These are phyloP conservation scores for Hanseniaspora lindneri DNA, from an alignment of 805 yeast genomes.

Conservation along the genomic window DNA sequence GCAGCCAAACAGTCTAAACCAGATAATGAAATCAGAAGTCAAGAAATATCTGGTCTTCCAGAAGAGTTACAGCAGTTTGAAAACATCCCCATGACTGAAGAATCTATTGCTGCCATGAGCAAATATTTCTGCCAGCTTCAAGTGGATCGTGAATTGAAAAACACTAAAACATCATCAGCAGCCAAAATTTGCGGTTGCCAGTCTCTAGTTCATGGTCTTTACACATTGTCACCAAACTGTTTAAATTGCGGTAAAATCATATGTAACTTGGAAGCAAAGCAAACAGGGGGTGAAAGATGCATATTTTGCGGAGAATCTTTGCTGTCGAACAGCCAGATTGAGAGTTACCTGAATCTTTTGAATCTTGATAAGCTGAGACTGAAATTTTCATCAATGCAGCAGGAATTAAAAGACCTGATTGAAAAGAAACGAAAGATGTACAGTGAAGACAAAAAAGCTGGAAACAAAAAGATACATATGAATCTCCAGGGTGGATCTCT, in stretches of 20 bases:
- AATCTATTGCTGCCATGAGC: conserved; percentile 13
- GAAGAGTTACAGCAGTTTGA: conserved; percentile 3
- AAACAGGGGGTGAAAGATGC: conserved; percentile 59
- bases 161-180: conserved; percentile 18
- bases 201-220: conserved; percentile 78
- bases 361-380: conserved; percentile 37
- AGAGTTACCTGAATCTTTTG: conserved; percentile 45
- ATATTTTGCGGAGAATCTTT: conserved; percentile 65
- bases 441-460: conserved; percentile 17
- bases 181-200: conserved; percentile 55
- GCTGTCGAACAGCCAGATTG: conserved; percentile 45
- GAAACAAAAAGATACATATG: conserved; percentile 15
- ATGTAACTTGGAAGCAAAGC: conserved; percentile 69
- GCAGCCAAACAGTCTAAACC: too few species aligned
- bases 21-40: conserved; percentile 7
- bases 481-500: conserved; percentile 3
- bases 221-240: conserved; percentile 87
- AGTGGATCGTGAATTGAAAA: background rate
- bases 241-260: conserved; percentile 87
- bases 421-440: conserved; percentile 20
- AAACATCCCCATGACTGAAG: conserved; percentile 8
- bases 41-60: background rate
- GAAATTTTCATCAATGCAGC: conserved; percentile 26
- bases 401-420: conserved; percentile 12
- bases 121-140: conserved; percentile 1